Conservation (phyloP, 2,329 filamentous ascomycete genomes). For the Tolypocladium ovalisporum region DNA sequence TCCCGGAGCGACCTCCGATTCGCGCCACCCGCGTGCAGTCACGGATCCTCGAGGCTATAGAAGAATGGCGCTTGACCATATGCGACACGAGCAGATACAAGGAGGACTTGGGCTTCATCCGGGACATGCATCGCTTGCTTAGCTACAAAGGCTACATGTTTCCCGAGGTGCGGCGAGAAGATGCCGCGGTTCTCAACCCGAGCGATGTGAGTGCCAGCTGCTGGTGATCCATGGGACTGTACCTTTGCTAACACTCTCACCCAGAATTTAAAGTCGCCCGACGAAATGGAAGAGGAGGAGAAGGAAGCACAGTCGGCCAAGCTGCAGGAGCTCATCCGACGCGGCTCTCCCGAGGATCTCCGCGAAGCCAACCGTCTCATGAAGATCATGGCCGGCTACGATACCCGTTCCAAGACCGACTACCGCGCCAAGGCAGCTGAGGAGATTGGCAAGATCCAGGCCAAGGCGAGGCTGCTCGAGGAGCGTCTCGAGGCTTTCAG, state of each 20-base stretch:
- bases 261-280: slow-evolving; percentile 86
- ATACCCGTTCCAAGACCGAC: slow-evolving; percentile 91
- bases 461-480: slow-evolving; percentile 85
- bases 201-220: slow-evolving; percentile 91
- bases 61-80: slow-evolving; percentile 97
- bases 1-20: slow-evolving; percentile 84
- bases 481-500: slow-evolving; percentile 82
- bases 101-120: slow-evolving; percentile 89
- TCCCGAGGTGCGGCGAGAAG: slow-evolving; percentile 81
- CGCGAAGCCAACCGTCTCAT: slow-evolving; percentile 96
- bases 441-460: slow-evolving; percentile 88
- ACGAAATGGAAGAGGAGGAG: slow-evolving; percentile 98
- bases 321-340: slow-evolving; percentile 87
- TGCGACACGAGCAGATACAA: slow-evolving; percentile 97
- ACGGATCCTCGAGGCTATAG: slow-evolving; percentile 89
- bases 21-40: slow-evolving; percentile 79
- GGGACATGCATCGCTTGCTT: slow-evolving; percentile 92
- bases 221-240: slow-evolving; percentile 21
- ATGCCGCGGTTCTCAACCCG: slow-evolving; percentile 92
- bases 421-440: slow-evolving; percentile 96
- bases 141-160: slow-evolving; percentile 97
- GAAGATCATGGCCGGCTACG: slow-evolving; percentile 98
- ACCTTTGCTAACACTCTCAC: slow-evolving; percentile 14
- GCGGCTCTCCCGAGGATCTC: slow-evolving; percentile 83
- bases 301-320: slow-evolving; percentile 94